Evolutionary conservation across 805 yeast species (phyloP).

Genomic region (Ogataea methanolica): DNA sequence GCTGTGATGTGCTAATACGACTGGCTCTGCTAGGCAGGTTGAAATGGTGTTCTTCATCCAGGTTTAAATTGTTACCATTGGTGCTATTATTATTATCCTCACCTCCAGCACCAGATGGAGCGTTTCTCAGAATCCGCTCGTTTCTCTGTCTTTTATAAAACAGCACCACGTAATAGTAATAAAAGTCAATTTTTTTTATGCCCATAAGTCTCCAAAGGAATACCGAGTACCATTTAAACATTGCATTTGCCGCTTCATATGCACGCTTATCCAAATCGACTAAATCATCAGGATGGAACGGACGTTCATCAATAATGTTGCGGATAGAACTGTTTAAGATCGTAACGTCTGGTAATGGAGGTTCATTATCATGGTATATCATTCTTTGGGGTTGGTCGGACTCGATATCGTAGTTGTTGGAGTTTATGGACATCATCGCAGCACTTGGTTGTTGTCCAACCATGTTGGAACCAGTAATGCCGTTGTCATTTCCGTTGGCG

Average conservation of each 20-base stretch:
- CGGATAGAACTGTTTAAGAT: constrained; percentile 20
- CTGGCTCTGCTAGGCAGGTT: no score
- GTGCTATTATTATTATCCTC: not conserved
- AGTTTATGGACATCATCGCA: constrained; percentile 1
- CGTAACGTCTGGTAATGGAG: constrained; percentile 24
- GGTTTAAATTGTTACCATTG: no score
- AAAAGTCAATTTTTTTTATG: constrained; percentile 41
- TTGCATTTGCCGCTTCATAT: constrained; percentile 29
- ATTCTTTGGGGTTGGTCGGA: constrained; percentile 6
- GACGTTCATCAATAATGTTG: constrained; percentile 29
- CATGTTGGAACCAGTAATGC: not conserved
- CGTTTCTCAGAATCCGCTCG: constrained; percentile 6
- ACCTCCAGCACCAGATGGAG: not conserved
- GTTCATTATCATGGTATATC: constrained; percentile 14
- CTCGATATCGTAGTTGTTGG: constrained; percentile 1
- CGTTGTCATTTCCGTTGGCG: not conserved
- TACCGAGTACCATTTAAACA: constrained; percentile 22
- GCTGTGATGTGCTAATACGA: no score
- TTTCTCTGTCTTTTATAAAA: constrained; percentile 27
- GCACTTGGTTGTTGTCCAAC: not conserved
- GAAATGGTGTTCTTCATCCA: no score
- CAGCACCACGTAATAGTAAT: constrained; percentile 45
- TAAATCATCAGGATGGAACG: constrained; percentile 37
- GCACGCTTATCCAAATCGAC: constrained; percentile 44
- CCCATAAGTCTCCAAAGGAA: constrained; percentile 58